Evolutionary conservation across 1,284 basidiomycete genomes (phyloP).

Genomic region (Sporisorium graminicola): DNA sequence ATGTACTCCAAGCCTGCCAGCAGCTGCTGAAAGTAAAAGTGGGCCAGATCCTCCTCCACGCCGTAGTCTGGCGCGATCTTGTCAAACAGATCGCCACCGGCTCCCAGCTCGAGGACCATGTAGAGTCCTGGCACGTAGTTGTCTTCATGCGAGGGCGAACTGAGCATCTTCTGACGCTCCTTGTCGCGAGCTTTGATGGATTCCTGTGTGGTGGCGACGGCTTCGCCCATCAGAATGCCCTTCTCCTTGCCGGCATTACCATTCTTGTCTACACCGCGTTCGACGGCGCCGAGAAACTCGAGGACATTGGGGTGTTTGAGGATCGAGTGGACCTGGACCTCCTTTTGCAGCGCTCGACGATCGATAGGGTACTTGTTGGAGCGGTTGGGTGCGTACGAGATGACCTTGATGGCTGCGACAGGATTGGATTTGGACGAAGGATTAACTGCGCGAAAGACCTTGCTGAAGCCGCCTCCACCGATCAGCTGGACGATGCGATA

Average conservation of each 20-base stretch:
- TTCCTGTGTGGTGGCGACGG: conserved; percentile 72
- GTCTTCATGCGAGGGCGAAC: conserved; percentile 44
- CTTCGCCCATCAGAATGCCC: conserved; percentile 51
- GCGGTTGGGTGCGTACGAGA: conserved; percentile 62
- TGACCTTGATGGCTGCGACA: conserved; percentile 67
- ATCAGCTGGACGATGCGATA: conserved; percentile 67
- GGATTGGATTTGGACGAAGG: conserved; percentile 45
- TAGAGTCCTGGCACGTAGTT: conserved; percentile 76
- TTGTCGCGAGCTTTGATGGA: conserved; percentile 71
- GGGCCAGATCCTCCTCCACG: conserved; percentile 86
- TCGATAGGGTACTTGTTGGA: conserved; percentile 64
- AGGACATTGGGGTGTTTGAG: conserved; percentile 87
- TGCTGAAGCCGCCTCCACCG: conserved; percentile 67
- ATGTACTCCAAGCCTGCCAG: conserved; percentile 81
- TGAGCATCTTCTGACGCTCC: conserved; percentile 45
- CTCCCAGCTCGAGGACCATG: conserved; percentile 91
- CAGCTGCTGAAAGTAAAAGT: conserved; percentile 92
- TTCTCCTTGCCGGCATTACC: conserved; percentile 45
- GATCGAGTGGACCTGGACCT: conserved; percentile 88
- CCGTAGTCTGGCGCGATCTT: conserved; percentile 93
- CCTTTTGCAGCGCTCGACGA: conserved; percentile 76
- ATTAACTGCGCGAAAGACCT: conserved; percentile 67
- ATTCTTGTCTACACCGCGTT: conserved; percentile 50
- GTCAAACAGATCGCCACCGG: conserved; percentile 95
- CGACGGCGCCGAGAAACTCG: conserved; percentile 80